Base-by-base conservation (phyloP, 1,284 basidiomycete species). In the Phenoliferia sp. region DNA sequence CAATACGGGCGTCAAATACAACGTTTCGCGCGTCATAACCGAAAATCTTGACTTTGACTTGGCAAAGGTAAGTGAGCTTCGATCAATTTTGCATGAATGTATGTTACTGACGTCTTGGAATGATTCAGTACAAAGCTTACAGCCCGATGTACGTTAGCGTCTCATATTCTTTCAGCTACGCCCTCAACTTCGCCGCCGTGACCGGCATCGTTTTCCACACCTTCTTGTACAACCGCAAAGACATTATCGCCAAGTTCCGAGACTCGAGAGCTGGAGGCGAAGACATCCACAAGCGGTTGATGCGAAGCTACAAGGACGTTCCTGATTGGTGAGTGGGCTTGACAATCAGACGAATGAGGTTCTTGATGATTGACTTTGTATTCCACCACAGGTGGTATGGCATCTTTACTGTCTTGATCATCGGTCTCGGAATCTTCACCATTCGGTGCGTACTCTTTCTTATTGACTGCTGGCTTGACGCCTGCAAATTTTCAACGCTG, bases 201-300 rank as follows among this genome's bases (percentile, higher is more conserved):
- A 94, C 93, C 0, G 89, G 89, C 62, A 86, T 94, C 32, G 84
- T 98, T 68, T 88, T 93, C 3, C 94, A 98, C 80, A 94, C 94
- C 0, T 63, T 85, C 7, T 82, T 98, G 31, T 92, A 94, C 77
- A 92, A 97, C 78, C 92, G 94, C 0, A 85, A 84, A 56, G 85
- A 86, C 34, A 82, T 98, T 48, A 80, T 89, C 68, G 86, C 87
- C 59, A 89, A 90, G 4, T 76, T 94, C 68, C 87, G 87, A 79
- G 86, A 85, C 75, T 84, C 90, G 58, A 83, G 85, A 63, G 83
- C 89, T 12, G 94, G 96, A 80, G 87, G 87, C 69, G 93, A 96
- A 73, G 94, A 99, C 79, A 91, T 99, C 66, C 94, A 99, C 78
- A 88, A 90, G 68, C 94, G 94, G 80, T 83, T 97, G 63, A 98